Evolutionary conservation across 2,329 filamentous ascomycete species (phyloP), one percentile per base, ranked within the genome.

Genomic region (Neodidymelliopsis sp.): DNA sequence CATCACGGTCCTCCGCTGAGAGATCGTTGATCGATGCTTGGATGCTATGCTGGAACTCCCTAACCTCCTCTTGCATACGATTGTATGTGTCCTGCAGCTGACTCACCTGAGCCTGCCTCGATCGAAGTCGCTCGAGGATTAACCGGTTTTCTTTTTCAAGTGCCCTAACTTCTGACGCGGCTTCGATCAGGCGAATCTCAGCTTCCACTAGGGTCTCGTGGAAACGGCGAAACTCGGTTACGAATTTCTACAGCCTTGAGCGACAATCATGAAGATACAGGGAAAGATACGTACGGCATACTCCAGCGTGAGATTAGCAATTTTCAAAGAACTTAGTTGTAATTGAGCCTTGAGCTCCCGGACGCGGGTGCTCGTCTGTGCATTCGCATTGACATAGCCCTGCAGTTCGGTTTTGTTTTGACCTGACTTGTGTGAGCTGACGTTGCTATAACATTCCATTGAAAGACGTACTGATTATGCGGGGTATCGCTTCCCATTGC

Each of bases 101-200:
- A 6, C 52, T 28, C 16, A 69, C 50, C 18, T 52, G 22, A 2
- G 30, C 16, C 39, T 59, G 33, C 49, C 65, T 57, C 27, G 29
- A 62, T 60, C 53, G 74, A 63, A 45, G 73, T 70, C 20, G 77
- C 70, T 58, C 30, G 1, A 62, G 19, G 10, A 72, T 62, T 1
- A 59, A 27, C 39, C 53, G 22, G 42, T 91, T 90, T 49, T 86
- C 85, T 12, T 77, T 76, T 60, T 84, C 82, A n/a, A 97, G 77
- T 5, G 83, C 82, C 33, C 84, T 79, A 2, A 88, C 72, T 63
- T 99, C 94, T 0, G 91, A 97, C n/a, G 79, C 72, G 1, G 91
- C 92, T 76, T 99, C 94, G 22, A 95, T 82, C 0, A 83, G 75
- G 53, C 85, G 80, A 33, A 97, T 79, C 58, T 89, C 82, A 2